Conservation (phyloP, 148 eudicot species). For the Rheum nobile region DNA sequence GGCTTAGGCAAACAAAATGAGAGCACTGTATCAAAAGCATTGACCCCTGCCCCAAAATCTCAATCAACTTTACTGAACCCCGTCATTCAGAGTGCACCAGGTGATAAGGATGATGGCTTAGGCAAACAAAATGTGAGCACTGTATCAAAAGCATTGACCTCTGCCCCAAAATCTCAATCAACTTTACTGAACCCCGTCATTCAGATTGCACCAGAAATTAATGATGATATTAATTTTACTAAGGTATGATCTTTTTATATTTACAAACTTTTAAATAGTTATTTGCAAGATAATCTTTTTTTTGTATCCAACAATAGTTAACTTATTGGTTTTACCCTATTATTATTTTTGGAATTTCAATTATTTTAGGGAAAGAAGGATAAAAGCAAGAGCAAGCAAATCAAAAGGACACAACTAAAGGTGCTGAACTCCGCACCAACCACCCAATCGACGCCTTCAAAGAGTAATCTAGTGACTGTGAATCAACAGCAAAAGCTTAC, state of each 20-base stretch:
- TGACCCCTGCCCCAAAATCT: neutral
- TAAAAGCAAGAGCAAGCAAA: neutral
- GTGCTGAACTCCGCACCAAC: neutral
- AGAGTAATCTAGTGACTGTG: neutral
- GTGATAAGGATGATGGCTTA: neutral
- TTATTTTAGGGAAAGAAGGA: neutral
- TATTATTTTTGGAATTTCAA: neutral
- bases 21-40: neutral
- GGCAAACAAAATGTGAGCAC: neutral
- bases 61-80: neutral
- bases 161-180: neutral
- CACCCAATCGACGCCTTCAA: neutral
- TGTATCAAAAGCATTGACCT: neutral
- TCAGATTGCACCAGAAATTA: neutral
- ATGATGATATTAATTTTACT: neutral
- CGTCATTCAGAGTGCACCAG: neutral
- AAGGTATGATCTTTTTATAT: neutral
- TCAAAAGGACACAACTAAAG: neutral
- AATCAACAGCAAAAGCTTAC: neutral
- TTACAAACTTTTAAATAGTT: neutral
- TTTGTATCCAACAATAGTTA: neutral
- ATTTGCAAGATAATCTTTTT: neutral
- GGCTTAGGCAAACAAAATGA: neutral
- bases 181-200: neutral
- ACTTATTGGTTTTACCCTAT: neutral